phyloP scores from a whole-genome alignment of 768 basidiomycete species.

The Amyloporia xantha region DNA sequence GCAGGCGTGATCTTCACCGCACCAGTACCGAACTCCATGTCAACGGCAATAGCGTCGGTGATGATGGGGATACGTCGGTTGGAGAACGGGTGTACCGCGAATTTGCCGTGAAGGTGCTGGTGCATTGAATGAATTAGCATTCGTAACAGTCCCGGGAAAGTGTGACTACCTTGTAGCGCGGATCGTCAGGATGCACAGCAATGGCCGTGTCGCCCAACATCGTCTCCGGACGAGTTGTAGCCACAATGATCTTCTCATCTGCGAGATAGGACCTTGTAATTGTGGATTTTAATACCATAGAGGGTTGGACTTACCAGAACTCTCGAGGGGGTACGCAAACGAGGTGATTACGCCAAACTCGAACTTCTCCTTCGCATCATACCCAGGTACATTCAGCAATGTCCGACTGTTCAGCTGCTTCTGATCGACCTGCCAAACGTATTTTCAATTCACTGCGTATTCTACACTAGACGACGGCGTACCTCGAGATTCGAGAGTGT shows the following conservation, averaged over 20 bases:
- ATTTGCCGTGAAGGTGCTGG: conserved; percentile 91
- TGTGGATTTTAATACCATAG: neutral
- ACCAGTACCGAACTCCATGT: conserved; percentile 95
- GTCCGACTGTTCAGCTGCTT: conserved; percentile 83
- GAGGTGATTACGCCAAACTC: conserved; percentile 95
- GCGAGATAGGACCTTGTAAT: neutral
- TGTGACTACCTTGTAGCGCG: conserved; percentile 64
- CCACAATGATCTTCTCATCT: conserved; percentile 90
- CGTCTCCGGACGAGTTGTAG: conserved; percentile 97
- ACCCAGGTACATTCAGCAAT: conserved; percentile 85
- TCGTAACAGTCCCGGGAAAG: neutral
- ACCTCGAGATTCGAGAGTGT: conserved; percentile 98
- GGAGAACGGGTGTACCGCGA: conserved; percentile 83
- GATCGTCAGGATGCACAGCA: conserved; percentile 92
- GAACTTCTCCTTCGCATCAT: conserved; percentile 90
- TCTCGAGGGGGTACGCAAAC: conserved; percentile 91
- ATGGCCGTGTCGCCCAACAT: conserved; percentile 98
- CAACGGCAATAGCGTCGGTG: conserved; percentile 74
- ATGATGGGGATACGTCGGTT: conserved; percentile 83
- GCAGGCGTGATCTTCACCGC: conserved; percentile 99
- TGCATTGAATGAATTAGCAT: neutral
- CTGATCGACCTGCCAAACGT: conserved; percentile 69
- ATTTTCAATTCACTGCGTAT: neutral
- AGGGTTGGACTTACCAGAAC: conserved; percentile 48
- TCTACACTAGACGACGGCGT: neutral